Base-by-base conservation (phyloP, 129 eudicot genomes). In the Helichrysum umbraculigerum region DNA sequence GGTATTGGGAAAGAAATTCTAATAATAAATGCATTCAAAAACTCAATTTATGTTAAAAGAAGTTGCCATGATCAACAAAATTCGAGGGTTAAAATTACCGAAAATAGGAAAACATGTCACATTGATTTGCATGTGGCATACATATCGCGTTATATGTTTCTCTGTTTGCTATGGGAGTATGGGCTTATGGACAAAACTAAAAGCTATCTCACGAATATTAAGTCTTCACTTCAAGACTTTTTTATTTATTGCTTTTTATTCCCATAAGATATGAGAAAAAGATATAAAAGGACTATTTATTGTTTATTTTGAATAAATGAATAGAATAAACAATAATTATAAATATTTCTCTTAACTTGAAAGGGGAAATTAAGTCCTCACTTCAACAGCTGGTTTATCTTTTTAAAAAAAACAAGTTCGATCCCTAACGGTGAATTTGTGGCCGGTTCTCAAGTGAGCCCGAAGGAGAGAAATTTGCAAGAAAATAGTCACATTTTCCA, bases 121-220 rank as follows among this genome's bases (percentile, higher is more conserved):
- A 62, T 62, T 29, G 20, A 62, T 62, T 9, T 62, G 67, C 67
- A 62, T 62, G 67, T 62, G 67, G 67, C n/a, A 8, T 62, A 14
- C 37, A 62, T 62, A 25, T 28, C 33, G 19, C n/a, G 67, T 28
- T 62, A 62, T 62, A 29, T 62, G 67, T 62, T 62, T 62, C 67
- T 62, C 67, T 62, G 39, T 56, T 62, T 62, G 67, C 34, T 2
- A 62, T 22, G 67, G 19, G 0, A 62, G 67, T 62, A 62, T 62
- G 67, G 67, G 37, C 67, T 62, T 28, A 62, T 62, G 34, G 67
- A 62, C 67, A 62, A 6, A 57, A 7, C 62, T 9, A 19, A 57
- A 57, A 57, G 28, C 62, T 6, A 57, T 7, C 61, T 56, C 29
- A n/a, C 22, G 62, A 57, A 57, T 57, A n/a, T 57, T 16, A 20